These are phyloP conservation scores for Vitis hybrid DNA, from an alignment of 177 flowering plant genomes.

Conservation along the genomic window DNA sequence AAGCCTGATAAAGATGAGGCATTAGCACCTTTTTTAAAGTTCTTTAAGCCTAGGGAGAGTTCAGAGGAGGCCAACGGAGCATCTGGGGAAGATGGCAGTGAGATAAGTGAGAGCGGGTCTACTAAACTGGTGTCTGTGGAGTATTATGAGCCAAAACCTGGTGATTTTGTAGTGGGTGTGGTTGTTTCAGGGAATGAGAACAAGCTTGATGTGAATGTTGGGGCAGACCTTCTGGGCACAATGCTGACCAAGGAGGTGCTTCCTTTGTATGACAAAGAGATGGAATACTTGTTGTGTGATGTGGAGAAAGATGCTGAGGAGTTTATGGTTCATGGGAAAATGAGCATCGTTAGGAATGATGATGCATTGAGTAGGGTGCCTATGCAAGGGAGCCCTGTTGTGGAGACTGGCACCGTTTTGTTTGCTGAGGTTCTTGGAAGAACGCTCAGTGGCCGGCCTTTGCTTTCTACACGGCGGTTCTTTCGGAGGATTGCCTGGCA, in stretches of 20 bases:
- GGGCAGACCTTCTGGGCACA: slow-evolving; percentile 82
- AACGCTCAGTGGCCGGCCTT: slow-evolving; percentile 91
- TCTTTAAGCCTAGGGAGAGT: slow-evolving; percentile 55
- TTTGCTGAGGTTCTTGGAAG: slow-evolving; percentile 95
- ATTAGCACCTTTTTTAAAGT: slow-evolving; percentile 80
- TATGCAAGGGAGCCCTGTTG: slow-evolving; percentile 64
- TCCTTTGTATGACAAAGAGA: slow-evolving; percentile 81
- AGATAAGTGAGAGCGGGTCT: slow-evolving; percentile 9
- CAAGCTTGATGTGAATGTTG: slow-evolving; percentile 88
- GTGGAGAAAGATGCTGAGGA: slow-evolving; percentile 58
- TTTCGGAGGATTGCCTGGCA: slow-evolving; percentile 88
- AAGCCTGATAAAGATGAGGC: slow-evolving; percentile 50
- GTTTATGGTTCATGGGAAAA: slow-evolving; percentile 71
- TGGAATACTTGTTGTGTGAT: slow-evolving; percentile 70
- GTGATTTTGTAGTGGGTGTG: slow-evolving; percentile 90
- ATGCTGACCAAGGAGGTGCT: slow-evolving; percentile 96
- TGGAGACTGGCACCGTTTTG: slow-evolving; percentile 82
- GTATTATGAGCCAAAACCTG: slow-evolving; percentile 89
- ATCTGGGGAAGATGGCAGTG: slow-evolving; percentile 12
- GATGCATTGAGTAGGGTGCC: slow-evolving; percentile 47
- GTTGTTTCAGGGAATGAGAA: slow-evolving; percentile 98
- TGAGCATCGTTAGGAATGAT: slow-evolving; percentile 73
- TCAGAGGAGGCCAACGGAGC: slow-evolving; percentile 27
- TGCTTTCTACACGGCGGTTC: slow-evolving; percentile 76
- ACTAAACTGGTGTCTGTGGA: slow-evolving; percentile 44